Percentiles rank a stretch among this genome's conserved stretches.
These are phyloP conservation scores for Porcisia hertigi DNA, from an alignment of 208 protist genomes.

Conservation along the genomic window DNA sequence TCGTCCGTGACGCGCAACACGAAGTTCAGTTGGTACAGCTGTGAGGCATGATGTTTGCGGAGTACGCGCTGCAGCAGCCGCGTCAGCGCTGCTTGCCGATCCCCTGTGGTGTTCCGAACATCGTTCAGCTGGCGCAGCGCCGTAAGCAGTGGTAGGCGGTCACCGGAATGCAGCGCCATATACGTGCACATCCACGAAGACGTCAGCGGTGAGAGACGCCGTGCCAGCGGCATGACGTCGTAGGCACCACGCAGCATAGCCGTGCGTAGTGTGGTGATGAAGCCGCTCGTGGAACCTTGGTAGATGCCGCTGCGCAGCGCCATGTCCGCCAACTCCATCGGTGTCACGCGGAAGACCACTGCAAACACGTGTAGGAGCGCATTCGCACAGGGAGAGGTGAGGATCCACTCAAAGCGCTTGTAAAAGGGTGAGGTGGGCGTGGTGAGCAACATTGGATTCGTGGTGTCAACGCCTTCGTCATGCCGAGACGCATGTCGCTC, in stretches of 20 bases:
- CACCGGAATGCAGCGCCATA: constrained; percentile 67
- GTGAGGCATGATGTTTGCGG: constrained; percentile 50
- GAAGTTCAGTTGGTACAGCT: constrained; percentile 74
- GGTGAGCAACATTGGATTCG: constrained; percentile 20
- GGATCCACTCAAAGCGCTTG: constrained; percentile 40
- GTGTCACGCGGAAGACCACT: constrained; percentile 47
- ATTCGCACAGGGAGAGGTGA: constrained; percentile 76
- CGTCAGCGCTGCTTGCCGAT: constrained; percentile 35
- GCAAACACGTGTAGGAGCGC: constrained; percentile 76
- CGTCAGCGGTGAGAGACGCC: constrained; percentile 60
- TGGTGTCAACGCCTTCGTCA: not conserved
- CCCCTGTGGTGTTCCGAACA: constrained; percentile 40
- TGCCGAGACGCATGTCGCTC: constrained; percentile 27
- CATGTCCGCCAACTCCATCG: constrained; percentile 71
- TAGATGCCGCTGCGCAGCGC: constrained; percentile 72
- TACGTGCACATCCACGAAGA: constrained; percentile 69
- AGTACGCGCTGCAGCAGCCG: constrained; percentile 60
- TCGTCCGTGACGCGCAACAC: constrained; percentile 63
- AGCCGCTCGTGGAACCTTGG: constrained; percentile 45
- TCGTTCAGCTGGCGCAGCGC: constrained; percentile 55
- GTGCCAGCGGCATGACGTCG: constrained; percentile 64
- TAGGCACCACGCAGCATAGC: constrained; percentile 47
- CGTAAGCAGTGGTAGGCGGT: constrained; percentile 67
- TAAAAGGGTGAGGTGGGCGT: constrained; percentile 42
- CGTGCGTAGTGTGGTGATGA: constrained; percentile 42